Evolutionary conservation across 2,329 filamentous ascomycete genomes (phyloP).

Genomic region (Aspergillus fijiensis): DNA sequence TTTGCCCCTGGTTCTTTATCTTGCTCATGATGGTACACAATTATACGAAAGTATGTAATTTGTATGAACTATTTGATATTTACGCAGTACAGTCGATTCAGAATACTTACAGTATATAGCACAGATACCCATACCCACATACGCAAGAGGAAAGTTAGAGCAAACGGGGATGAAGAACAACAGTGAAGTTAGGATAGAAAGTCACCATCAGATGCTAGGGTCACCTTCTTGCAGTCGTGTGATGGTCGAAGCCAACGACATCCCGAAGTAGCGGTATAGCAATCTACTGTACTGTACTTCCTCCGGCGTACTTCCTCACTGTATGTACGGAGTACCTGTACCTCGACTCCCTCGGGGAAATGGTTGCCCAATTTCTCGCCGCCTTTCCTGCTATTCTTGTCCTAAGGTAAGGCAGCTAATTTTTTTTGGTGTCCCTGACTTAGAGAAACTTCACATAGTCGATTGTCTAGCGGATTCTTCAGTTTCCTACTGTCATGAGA

Average conservation of each 20-base stretch:
- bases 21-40: neutral
- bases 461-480: conserved; percentile 9
- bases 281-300: conserved; percentile 1
- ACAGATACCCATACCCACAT: neutral
- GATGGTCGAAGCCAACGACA: conserved; percentile 15
- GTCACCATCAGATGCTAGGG: conserved; percentile 7
- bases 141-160: neutral
- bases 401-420: neutral
- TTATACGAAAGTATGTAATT: neutral
- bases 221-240: conserved; percentile 15
- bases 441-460: conserved; percentile 1
- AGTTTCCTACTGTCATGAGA: conserved; percentile 15
- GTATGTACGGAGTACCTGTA: neutral
- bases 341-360: neutral
- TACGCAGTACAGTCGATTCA: neutral
- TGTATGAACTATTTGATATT: conserved; percentile 5
- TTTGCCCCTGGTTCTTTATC: neutral
- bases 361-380: conserved; percentile 3
- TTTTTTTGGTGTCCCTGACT: neutral
- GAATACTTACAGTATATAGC: neutral
- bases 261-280: conserved; percentile 22
- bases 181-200: conserved; percentile 1
- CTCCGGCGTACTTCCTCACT: neutral
- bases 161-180: neutral
- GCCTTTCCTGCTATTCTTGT: neutral